Evolutionary conservation across 352 stramenopile genomes (phyloP).

Genomic region (Globisporangium apiculatum): DNA sequence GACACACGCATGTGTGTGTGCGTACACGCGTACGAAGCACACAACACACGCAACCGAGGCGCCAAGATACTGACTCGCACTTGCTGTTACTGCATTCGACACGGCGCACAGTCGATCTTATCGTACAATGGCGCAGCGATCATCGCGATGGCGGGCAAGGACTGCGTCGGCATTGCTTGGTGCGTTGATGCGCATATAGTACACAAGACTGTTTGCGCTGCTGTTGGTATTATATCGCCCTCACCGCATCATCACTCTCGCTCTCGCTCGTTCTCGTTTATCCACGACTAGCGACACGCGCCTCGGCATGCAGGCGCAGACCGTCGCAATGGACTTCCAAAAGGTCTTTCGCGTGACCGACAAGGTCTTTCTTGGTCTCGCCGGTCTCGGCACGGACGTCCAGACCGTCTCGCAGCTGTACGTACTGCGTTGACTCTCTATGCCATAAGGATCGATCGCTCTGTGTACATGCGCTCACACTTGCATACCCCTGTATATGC

Average conservation of each 20-base stretch:
- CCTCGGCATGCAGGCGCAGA: slow-evolving; percentile 95
- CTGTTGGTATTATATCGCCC: no score
- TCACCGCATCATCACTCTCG: not conserved
- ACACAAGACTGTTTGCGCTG: no score
- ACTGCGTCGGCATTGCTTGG: slow-evolving; percentile 98
- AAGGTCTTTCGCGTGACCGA: slow-evolving; percentile 99
- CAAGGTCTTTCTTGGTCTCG: slow-evolving; percentile 94
- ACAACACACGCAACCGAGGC: not conserved
- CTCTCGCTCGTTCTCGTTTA: not conserved
- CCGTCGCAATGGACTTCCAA: slow-evolving; percentile 96
- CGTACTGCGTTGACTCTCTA: not conserved
- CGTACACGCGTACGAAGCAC: not conserved
- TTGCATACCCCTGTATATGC: not conserved
- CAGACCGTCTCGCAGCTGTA: slow-evolving; percentile 94
- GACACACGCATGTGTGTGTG: not conserved
- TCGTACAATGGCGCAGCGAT: slow-evolving; percentile 99
- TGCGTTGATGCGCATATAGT: slow-evolving; percentile 12
- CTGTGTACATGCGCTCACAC: not conserved
- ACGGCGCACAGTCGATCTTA: slow-evolving; percentile 57
- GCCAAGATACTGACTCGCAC: not conserved
- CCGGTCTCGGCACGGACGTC: slow-evolving; percentile 97
- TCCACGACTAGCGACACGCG: slow-evolving; percentile 85
- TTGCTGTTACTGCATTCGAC: not conserved
- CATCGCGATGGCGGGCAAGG: slow-evolving; percentile 98
- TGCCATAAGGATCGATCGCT: not conserved